These are phyloP conservation scores for Claviceps quebecensis DNA, from an alignment of 2,329 filamentous ascomycete genomes.

Conservation along the genomic window DNA sequence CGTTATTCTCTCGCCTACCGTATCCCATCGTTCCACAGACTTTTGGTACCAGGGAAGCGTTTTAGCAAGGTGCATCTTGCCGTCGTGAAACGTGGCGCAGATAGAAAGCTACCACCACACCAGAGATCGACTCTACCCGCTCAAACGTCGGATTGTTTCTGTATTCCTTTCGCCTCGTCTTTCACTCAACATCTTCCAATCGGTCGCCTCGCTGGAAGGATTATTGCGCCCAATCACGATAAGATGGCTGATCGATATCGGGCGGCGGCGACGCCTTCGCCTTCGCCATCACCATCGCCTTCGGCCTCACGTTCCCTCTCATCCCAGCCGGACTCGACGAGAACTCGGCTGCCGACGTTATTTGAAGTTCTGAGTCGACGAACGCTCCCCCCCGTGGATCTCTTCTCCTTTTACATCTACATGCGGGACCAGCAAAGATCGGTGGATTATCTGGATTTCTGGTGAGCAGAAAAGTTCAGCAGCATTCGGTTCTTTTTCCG, in stretches of 20 bases:
- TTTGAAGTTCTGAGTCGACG: slow-evolving; percentile 91
- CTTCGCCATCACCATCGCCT: too few relatives aligned
- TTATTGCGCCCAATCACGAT: background rate
- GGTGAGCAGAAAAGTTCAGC: slow-evolving; percentile 43
- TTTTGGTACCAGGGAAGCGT: background rate
- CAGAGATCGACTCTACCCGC: background rate
- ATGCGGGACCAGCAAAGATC: slow-evolving; percentile 98
- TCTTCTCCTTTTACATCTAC: slow-evolving; percentile 99
- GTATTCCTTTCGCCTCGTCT: background rate
- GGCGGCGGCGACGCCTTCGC: slow-evolving; percentile 31
- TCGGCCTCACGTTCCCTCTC: too few relatives aligned
- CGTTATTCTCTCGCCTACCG: background rate
- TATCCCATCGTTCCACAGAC: background rate
- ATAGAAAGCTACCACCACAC: background rate
- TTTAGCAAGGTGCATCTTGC: background rate
- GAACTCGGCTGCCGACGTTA: slow-evolving; percentile 82
- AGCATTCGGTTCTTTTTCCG: background rate
- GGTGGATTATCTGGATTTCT: slow-evolving; percentile 96
- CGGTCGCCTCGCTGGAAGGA: background rate
- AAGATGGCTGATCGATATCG: slow-evolving; percentile 13
- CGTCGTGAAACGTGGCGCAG: slow-evolving; percentile 8
- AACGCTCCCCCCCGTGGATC: slow-evolving; percentile 87
- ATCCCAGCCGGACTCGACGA: slow-evolving; percentile 41
- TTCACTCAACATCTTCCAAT: background rate
- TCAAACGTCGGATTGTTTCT: background rate